Evolutionary conservation across 2,329 filamentous ascomycete genomes (phyloP).

Genomic region (Ramularia collo-cygni): DNA sequence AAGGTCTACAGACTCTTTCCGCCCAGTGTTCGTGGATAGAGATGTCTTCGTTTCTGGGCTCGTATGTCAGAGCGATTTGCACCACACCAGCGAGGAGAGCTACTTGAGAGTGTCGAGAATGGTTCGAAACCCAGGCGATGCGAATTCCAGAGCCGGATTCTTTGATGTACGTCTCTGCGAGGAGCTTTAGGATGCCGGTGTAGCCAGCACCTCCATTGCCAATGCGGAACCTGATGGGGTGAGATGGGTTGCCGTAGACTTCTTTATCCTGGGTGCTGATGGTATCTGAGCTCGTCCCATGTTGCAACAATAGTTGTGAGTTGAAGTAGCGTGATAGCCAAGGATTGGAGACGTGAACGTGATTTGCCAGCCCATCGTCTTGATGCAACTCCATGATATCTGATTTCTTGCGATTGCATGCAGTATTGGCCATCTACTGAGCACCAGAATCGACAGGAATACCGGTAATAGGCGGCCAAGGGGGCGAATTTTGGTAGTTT

Average conservation of each 20-base stretch:
- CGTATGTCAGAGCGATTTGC: conserved; percentile 22
- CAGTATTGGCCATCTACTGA: too few relatives aligned
- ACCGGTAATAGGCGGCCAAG: too few relatives aligned
- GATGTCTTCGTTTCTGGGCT: conserved; percentile 18
- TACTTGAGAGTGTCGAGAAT: conserved; percentile 20
- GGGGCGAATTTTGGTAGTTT: too few relatives aligned
- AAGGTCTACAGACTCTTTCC: conserved; percentile 9
- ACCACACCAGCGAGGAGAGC: conserved; percentile 19
- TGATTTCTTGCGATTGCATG: too few relatives aligned
- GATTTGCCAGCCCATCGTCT: too few relatives aligned
- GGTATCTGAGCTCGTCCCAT: conserved; percentile 4
- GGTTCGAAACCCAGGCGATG: conserved; percentile 21
- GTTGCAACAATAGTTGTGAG: conserved; percentile 8
- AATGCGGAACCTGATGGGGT: conserved; percentile 16
- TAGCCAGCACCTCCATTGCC: conserved; percentile 23
- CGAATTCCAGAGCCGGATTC: conserved; percentile 10
- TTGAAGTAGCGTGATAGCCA: conserved; percentile 10
- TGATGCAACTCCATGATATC: too few relatives aligned
- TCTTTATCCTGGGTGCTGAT: conserved; percentile 9
- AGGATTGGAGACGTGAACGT: conserved; percentile 5
- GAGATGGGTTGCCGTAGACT: conserved; percentile 12
- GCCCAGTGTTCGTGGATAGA: conserved; percentile 19
- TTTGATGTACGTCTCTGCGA: conserved; percentile 14
- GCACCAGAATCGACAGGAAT: too few relatives aligned
- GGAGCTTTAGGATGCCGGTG: conserved; percentile 15